These are phyloP conservation scores for Debaryomycetaceae sp. DNA, from an alignment of 1,139 yeast genomes.

Conservation along the genomic window DNA sequence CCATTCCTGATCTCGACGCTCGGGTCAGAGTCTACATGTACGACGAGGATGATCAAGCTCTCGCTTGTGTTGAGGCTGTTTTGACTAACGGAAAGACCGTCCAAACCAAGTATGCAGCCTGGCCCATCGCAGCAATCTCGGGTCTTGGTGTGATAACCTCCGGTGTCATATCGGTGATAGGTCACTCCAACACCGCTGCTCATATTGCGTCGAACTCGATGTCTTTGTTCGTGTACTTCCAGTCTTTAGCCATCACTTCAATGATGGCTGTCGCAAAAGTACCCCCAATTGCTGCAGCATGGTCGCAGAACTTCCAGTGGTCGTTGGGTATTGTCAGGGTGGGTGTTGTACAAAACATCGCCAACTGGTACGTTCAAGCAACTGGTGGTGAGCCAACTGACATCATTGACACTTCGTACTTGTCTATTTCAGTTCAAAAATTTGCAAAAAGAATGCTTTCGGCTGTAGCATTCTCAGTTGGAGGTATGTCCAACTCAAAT, in stretches of 20 bases:
- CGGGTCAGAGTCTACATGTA: conserved; percentile 73
- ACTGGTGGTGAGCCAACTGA: conserved; percentile 90
- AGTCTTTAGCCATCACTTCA: conserved; percentile 84
- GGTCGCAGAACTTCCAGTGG: conserved; percentile 98
- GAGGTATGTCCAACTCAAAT: conserved; percentile 6
- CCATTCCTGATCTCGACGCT: conserved; percentile 94
- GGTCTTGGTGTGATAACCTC: conserved; percentile 86
- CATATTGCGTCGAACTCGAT: conserved; percentile 95
- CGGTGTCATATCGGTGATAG: conserved; percentile 81
- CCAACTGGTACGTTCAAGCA: conserved; percentile 94
- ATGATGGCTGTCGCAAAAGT: conserved; percentile 94
- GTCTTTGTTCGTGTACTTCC: conserved; percentile 90
- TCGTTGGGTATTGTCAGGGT: conserved; percentile 84
- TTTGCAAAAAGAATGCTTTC: conserved; percentile 22
- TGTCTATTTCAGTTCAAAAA: conserved; percentile 81
- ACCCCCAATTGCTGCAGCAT: conserved; percentile 97
- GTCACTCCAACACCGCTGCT: conserved; percentile 91
- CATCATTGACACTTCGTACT: conserved; percentile 51
- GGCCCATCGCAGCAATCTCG: conserved; percentile 95
- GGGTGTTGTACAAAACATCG: conserved; percentile 78
- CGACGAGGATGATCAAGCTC: conserved; percentile 38
- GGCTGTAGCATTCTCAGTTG: not conserved
- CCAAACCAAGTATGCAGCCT: conserved; percentile 88
- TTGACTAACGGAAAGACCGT: conserved; percentile 90
- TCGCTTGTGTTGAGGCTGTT: conserved; percentile 93